Percentiles rank a stretch among this genome's conserved stretches.
Evolutionary conservation across 495 filamentous ascomycete species (phyloP).

Genomic region (Stereocaulon alpinum): DNA sequence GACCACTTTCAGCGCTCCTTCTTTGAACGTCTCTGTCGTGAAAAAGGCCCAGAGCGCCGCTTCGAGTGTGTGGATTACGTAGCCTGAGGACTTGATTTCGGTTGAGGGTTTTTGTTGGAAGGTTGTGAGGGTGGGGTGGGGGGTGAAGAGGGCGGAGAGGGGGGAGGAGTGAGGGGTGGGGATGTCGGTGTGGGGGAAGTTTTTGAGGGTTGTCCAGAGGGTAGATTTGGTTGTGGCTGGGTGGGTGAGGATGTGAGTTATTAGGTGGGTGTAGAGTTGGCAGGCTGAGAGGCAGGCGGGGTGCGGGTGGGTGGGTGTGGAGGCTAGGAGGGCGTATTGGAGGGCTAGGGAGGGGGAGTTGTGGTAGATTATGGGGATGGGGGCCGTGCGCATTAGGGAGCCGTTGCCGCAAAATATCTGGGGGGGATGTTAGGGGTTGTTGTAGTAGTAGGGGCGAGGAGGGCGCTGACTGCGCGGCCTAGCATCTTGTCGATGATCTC

Average conservation of each 20-base stretch:
- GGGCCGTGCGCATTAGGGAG: constrained; percentile 37
- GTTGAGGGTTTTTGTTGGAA: constrained; percentile 17
- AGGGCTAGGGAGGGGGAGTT: constrained; percentile 19
- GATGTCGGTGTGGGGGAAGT: not conserved
- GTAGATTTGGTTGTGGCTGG: not conserved
- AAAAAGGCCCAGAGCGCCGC: constrained; percentile 40
- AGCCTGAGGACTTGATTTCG: constrained; percentile 32
- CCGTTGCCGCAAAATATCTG: constrained; percentile 34
- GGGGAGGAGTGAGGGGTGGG: not conserved
- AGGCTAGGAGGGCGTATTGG: constrained; percentile 24
- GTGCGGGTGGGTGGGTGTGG: constrained; percentile 33
- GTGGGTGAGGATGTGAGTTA: constrained; percentile 14
- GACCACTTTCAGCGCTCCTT: constrained; percentile 35
- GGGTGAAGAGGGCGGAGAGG: not conserved
- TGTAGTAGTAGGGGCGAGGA: not conserved
- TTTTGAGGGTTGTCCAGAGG: not conserved
- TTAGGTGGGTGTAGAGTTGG: constrained; percentile 30
- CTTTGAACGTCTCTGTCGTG: constrained; percentile 29
- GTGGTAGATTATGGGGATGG: constrained; percentile 30
- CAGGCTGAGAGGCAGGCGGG: constrained; percentile 34
- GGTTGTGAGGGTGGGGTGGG: constrained; percentile 16
- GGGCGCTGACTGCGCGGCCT: not conserved
- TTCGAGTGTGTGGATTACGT: constrained; percentile 39
- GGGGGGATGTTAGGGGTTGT: constrained; percentile 2
- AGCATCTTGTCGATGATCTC: constrained; percentile 12